These are phyloP conservation scores for Pythium chondricola DNA, from an alignment of 352 stramenopile genomes.

Conservation along the genomic window DNA sequence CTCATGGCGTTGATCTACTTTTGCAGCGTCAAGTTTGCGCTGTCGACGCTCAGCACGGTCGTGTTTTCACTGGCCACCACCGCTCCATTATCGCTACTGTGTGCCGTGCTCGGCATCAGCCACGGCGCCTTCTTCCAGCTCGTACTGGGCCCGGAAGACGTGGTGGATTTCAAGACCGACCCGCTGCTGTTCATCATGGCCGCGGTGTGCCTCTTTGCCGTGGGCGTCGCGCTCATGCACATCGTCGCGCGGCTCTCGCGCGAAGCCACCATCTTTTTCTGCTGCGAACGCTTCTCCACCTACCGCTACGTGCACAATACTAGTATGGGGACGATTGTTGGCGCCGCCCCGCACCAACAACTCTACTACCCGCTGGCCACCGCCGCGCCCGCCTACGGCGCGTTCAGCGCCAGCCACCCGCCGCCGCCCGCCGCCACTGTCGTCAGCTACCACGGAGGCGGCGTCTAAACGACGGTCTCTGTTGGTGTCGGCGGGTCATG, in stretches of 20 bases:
- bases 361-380: constrained; percentile 2
- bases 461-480: too few relatives aligned
- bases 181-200: constrained; percentile 37
- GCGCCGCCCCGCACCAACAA: neutral
- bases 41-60: constrained; percentile 33
- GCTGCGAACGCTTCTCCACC: constrained; percentile 50
- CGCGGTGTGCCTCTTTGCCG: constrained; percentile 38
- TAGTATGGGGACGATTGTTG: too few relatives aligned
- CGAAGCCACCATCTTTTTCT: constrained; percentile 55
- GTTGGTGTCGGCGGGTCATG: too few relatives aligned
- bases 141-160: constrained; percentile 24
- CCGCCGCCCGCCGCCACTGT: neutral
- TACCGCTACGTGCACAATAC: constrained; percentile 41
- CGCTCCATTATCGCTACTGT: constrained; percentile 24
- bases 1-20: constrained; percentile 71
- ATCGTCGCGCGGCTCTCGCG: constrained; percentile 38
- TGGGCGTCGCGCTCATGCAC: constrained; percentile 49
- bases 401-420: neutral
- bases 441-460: neutral
- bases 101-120: constrained; percentile 16
- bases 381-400: neutral
- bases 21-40: constrained; percentile 42
- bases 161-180: constrained; percentile 20
- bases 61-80: constrained; percentile 27
- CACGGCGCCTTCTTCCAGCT: constrained; percentile 18